A percentile compares a stretch with the other conserved stretches of the same genome.
phyloP scores from a whole-genome alignment of 2,329 filamentous ascomycete species.

The Dichotomopilus funicola region DNA sequence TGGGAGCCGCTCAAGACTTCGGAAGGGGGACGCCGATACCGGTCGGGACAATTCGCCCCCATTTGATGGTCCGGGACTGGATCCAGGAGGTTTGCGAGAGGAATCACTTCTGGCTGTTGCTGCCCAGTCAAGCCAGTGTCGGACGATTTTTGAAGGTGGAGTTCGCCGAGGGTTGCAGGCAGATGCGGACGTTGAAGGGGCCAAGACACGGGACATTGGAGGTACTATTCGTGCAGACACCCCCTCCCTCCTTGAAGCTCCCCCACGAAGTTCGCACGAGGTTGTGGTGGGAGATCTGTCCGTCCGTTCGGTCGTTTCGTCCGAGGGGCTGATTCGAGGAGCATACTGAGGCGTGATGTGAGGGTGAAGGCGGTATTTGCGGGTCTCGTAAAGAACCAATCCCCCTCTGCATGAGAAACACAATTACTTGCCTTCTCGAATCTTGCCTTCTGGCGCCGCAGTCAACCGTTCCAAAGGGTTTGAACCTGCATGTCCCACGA shows the following conservation, averaged over 20 bases:
- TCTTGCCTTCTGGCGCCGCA: too few relatives aligned
- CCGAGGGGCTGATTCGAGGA: background rate
- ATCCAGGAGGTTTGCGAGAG: slow-evolving; percentile 1
- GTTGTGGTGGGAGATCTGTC: background rate
- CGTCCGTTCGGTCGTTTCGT: background rate
- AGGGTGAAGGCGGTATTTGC: too few relatives aligned
- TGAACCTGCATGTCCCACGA: too few relatives aligned
- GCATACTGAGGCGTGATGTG: too few relatives aligned
- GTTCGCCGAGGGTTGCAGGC: background rate
- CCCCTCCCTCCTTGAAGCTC: background rate
- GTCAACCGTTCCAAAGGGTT: too few relatives aligned
- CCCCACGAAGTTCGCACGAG: slow-evolving; percentile 8
- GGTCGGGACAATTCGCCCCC: background rate
- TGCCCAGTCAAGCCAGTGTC: slow-evolving; percentile 2
- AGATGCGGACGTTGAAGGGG: slow-evolving; percentile 5
- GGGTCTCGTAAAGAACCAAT: too few relatives aligned
- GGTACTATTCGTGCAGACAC: slow-evolving; percentile 9
- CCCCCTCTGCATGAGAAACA: too few relatives aligned
- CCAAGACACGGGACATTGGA: background rate
- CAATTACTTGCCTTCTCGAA: too few relatives aligned
- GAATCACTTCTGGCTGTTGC: background rate
- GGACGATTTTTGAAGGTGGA: background rate
- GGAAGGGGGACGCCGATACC: slow-evolving; percentile 7
- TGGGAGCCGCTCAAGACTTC: too few relatives aligned
- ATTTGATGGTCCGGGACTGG: too few relatives aligned